Evolutionary conservation across 495 filamentous ascomycete species (phyloP).

Genomic region (Xanthoparmelia taractica): DNA sequence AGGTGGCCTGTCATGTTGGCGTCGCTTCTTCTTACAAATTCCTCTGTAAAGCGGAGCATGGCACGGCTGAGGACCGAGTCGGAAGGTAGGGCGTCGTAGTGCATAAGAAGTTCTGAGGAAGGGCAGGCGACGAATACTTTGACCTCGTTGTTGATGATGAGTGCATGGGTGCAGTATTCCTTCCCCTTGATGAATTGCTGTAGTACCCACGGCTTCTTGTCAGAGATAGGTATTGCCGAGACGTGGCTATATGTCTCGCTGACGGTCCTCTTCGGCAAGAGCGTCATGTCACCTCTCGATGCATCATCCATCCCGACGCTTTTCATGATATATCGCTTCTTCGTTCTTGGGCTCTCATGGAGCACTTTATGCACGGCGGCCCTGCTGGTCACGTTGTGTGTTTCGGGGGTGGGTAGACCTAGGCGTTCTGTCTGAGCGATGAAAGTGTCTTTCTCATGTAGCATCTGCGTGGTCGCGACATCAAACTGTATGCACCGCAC

Average conservation of each 20-base stretch:
- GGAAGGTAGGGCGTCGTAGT: conserved; percentile 50
- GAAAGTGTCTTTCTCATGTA: conserved; percentile 56
- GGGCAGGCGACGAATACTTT: conserved; percentile 58
- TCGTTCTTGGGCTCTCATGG: conserved; percentile 34
- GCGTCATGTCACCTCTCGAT: conserved; percentile 37
- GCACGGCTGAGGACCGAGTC: conserved; percentile 46
- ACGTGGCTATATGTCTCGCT: conserved; percentile 49
- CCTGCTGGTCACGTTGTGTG: conserved; percentile 47
- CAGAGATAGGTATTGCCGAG: conserved; percentile 47
- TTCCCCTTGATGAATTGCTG: conserved; percentile 57
- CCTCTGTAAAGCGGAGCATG: conserved; percentile 54
- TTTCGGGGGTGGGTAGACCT: conserved; percentile 52
- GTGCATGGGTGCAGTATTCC: conserved; percentile 62
- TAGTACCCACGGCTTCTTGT: conserved; percentile 54
- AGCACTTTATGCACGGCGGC: conserved; percentile 53
- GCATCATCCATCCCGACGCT: conserved; percentile 45
- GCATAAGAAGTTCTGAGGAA: conserved; percentile 49
- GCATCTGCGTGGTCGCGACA: conserved; percentile 37
- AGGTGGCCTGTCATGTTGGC: conserved; percentile 59
- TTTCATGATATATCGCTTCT: conserved; percentile 55
- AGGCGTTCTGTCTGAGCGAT: conserved; percentile 42
- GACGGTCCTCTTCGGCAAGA: conserved; percentile 47
- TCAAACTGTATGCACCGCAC: conserved; percentile 57
- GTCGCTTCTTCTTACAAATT: conserved; percentile 43
- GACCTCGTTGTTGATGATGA: conserved; percentile 53